A percentile compares a stretch with the other conserved stretches of the same genome.
These are phyloP conservation scores for Abelmoschus esculentus DNA, from an alignment of 345 rosid genomes.

Conservation along the genomic window DNA sequence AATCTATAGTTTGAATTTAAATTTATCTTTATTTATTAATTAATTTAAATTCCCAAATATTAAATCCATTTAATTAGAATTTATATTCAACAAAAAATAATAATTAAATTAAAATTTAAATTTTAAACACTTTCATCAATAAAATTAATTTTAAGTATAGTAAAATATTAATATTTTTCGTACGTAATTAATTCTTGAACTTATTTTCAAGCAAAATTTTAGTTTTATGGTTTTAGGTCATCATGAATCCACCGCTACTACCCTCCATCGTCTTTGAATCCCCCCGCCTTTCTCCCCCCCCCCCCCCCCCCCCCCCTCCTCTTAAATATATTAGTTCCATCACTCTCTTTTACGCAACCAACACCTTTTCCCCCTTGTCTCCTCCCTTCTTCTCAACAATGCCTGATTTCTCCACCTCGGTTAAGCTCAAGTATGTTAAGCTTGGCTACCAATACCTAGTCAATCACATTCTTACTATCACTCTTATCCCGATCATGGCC, in stretches of 20 bases:
- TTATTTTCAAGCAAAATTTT: too few relatives aligned
- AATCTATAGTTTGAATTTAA: too few relatives aligned
- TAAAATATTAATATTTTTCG: too few relatives aligned
- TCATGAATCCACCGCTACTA: not conserved
- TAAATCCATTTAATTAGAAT: too few relatives aligned
- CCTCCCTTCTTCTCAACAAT: slow-evolving; percentile 16
- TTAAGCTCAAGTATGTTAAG: slow-evolving; percentile 75
- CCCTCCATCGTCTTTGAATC: not conserved
- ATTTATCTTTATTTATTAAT: too few relatives aligned
- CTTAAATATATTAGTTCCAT: slow-evolving; percentile 1
- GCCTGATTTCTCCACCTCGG: slow-evolving; percentile 60
- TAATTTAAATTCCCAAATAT: too few relatives aligned
- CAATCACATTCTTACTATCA: slow-evolving; percentile 55
- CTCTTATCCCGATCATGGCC: slow-evolving; percentile 49
- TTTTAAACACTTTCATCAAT: too few relatives aligned
- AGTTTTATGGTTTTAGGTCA: too few relatives aligned
- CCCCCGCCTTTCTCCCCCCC: not conserved
- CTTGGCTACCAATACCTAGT: slow-evolving; percentile 77
- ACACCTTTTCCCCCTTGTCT: not conserved
- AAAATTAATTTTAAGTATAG: too few relatives aligned
- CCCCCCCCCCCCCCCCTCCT: not conserved
- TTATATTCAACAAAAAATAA: too few relatives aligned
- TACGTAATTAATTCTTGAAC: too few relatives aligned
- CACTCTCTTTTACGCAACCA: not conserved
- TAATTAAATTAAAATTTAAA: too few relatives aligned